Evolutionary conservation across 352 stramenopile genomes (phyloP), one percentile per base, ranked within the genome.

Genomic region (Chrysophaeum taylorii): DNA sequence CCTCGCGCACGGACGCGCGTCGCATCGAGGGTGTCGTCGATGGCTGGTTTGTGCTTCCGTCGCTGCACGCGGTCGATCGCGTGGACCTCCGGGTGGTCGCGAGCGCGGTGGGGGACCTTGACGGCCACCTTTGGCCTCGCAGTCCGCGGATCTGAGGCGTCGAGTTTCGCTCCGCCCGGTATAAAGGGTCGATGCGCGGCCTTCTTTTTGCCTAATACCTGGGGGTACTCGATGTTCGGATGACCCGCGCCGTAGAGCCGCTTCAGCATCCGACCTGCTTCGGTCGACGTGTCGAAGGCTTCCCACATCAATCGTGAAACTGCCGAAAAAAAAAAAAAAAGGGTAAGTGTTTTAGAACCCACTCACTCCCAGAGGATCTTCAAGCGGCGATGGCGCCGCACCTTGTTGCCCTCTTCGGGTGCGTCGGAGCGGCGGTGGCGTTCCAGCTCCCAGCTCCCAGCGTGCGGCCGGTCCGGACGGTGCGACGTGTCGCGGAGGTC

Each of bases 51-150:
- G 36, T 27, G 50, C 43, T 70, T 73, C 0, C 52, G 53, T 21
- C 38, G 72, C 36, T 37, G 61, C 29, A 62, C 62, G 66, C 64
- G 70, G 61, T 73, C 68, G 39, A 76, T 76, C 41, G 61, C 14
- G 12, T 7, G 4, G 35, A 45, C 41, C 33, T 23, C 0, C 9
- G n/a, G 25, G 27, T 7, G 4, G 1, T 31, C 18, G 2, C 15
- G 33, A 5, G 25, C 27, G 31, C 57, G 57, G 12, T n/a, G 36
- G 33, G 57, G 57, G 33, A 45, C 57, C 27, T 15, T 33, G 52
- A 39, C 25, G 48, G 5, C 15, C 5, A 31, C 52, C 29, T 63
- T 38, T 23, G 16, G 53, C 31, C 33, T 38, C 18, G 7, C 27
- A 2, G 27, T 23, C 5, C 57, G 57, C 57, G 57, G 33, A 35